phyloP scores from a whole-genome alignment of 1,284 basidiomycete genomes.

The Austroboletus sp. region DNA sequence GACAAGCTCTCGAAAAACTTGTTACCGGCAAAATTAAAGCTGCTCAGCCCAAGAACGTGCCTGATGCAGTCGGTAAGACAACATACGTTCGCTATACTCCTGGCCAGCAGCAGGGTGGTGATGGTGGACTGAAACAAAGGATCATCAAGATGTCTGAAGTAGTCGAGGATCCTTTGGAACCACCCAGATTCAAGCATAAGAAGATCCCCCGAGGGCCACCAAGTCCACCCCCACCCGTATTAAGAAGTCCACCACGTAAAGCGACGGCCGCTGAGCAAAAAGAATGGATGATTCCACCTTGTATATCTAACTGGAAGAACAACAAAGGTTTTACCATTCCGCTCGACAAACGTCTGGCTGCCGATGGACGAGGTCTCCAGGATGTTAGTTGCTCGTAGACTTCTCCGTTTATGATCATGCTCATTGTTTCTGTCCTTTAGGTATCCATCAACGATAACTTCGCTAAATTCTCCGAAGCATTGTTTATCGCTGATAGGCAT shows the following conservation, averaged over 20 bases:
- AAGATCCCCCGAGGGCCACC: conserved; percentile 95
- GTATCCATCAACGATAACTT: conserved; percentile 99
- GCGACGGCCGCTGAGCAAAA: conserved; percentile 96
- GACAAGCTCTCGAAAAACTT: conserved; percentile 86
- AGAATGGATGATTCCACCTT: conserved; percentile 99
- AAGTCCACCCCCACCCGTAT: conserved; percentile 93
- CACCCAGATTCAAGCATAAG: conserved; percentile 95
- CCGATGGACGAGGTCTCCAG: conserved; percentile 93
- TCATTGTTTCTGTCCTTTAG: conserved; percentile 37
- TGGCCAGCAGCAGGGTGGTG: conserved; percentile 69
- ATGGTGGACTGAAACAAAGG: conserved; percentile 74
- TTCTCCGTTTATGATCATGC: neutral
- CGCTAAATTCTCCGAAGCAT: conserved; percentile 94
- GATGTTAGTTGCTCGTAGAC: conserved; percentile 61
- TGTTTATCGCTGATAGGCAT: conserved; percentile 95
- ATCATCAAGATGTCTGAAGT: conserved; percentile 99
- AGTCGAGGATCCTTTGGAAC: conserved; percentile 95
- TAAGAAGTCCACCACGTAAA: conserved; percentile 92
- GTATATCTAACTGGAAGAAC: conserved; percentile 99
- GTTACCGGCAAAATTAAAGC: conserved; percentile 95
- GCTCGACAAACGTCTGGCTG: conserved; percentile 94
- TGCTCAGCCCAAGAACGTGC: conserved; percentile 85
- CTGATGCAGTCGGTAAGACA: conserved; percentile 71
- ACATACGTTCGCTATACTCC: conserved; percentile 95
- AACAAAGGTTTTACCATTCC: conserved; percentile 99